Conservation (phyloP, 805 yeast genomes). For the Pichia eremophila region DNA sequence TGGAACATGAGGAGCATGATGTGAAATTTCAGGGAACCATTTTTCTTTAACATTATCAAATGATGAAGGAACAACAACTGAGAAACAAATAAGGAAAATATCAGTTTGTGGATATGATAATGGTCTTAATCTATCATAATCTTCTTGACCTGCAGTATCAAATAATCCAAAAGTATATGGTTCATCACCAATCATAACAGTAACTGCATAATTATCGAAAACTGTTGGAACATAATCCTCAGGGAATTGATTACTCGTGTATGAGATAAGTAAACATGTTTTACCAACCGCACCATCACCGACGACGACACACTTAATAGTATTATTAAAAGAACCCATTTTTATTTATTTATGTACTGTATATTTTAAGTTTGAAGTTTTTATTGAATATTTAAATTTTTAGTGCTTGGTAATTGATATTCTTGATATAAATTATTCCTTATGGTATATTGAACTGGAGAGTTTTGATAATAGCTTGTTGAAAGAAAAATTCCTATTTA, state of each 20-base stretch:
- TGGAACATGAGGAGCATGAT: slow-evolving; percentile 95
- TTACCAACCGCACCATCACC: slow-evolving; percentile 99
- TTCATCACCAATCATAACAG: slow-evolving; percentile 95
- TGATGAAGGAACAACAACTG: slow-evolving; percentile 93
- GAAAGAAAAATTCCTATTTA: too few relatives aligned
- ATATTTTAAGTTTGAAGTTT: not conserved
- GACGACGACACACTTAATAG: slow-evolving; percentile 92
- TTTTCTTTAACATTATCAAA: slow-evolving; percentile 96
- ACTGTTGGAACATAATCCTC: slow-evolving; percentile 99
- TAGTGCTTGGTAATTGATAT: too few relatives aligned
- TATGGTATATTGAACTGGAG: too few relatives aligned
- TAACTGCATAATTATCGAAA: slow-evolving; percentile 89
- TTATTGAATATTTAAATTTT: not conserved
- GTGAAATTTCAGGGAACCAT: slow-evolving; percentile 96
- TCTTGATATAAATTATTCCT: too few relatives aligned
- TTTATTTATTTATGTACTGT: not conserved
- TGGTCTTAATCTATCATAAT: slow-evolving; percentile 95
- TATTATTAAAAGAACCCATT: slow-evolving; percentile 13
- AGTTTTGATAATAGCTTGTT: too few relatives aligned
- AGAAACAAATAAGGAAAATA: slow-evolving; percentile 90
- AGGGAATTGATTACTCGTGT: slow-evolving; percentile 94
- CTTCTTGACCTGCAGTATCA: slow-evolving; percentile 99
- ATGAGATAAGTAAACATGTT: slow-evolving; percentile 89
- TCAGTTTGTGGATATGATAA: slow-evolving; percentile 95
- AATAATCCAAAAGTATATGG: slow-evolving; percentile 95